Evolutionary conservation across 2,329 filamentous ascomycete genomes (phyloP), one percentile per base, ranked within the genome.

Genomic region (Diplodia scrobiculata): DNA sequence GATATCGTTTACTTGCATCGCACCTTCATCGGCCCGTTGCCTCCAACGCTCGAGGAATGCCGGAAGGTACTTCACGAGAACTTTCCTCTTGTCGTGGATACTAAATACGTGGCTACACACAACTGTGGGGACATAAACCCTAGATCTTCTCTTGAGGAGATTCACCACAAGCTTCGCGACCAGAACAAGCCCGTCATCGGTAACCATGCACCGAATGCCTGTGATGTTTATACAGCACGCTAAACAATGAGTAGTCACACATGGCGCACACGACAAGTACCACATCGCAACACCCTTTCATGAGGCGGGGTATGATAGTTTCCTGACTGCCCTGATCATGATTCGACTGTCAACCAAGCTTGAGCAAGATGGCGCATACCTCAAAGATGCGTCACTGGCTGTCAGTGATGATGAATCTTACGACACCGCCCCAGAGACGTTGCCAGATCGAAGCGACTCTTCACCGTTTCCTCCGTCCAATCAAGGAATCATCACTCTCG

Each of bases 1-100:
- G 87, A 90, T 69, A 78, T 90, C 2, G 82, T 86, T 41, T 89
- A 89, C 70, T 75, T 90, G 41, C 87, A 89, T 73, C 76, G 80
- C n/a, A 83, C 82, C 1, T 90, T 90, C 73, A 79, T 89, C 59
- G 85, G 85, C 0, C 68, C 76, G 1, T 76, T 90, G 1, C 88
- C 87, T 0, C 75, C 78, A 2, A 83, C 78, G 0, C 73, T 88
- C 1, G 77, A 80, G 2, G 82, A 83, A 25, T 90, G 89, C 70
- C 77, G 80, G 47, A 67, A 73, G 5, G 72, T 76, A 1, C 79
- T 88, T 1, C 82, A 86, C 68, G 70, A 79, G 11, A 71, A 85
- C 2, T 88, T 87, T 69, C 86, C 86, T 0, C 70, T 80, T 4
- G 78, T 89, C 17, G 78, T 88, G 19, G 86, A 89, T 69, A 88